Conservation (phyloP, 768 basidiomycete genomes). For the Pleurotus platypus region DNA sequence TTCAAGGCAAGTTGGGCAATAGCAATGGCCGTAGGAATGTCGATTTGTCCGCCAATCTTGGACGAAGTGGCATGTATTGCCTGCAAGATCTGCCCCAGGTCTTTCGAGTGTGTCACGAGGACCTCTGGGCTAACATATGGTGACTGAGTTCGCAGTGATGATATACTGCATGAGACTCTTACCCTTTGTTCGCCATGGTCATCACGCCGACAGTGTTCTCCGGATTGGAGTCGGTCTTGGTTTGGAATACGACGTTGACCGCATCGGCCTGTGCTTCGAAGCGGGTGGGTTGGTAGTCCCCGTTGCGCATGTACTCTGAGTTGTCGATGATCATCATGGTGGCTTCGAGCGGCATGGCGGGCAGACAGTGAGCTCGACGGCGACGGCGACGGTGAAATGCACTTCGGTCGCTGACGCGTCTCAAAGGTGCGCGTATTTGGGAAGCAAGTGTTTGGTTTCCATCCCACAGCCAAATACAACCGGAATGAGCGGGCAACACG, state of each 20-base stretch:
- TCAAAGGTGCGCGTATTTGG: neutral
- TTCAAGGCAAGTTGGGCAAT: constrained; percentile 96
- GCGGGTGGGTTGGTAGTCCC: constrained; percentile 83
- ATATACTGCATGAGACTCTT: constrained; percentile 19
- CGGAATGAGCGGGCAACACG: neutral
- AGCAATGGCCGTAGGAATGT: constrained; percentile 87
- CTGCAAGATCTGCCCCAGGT: constrained; percentile 86
- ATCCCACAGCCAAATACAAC: neutral
- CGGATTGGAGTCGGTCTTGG: constrained; percentile 94
- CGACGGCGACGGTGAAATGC: constrained; percentile 9
- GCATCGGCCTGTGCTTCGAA: constrained; percentile 92
- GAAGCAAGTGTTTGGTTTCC: neutral
- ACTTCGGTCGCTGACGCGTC: constrained; percentile 8
- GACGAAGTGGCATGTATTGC: constrained; percentile 69
- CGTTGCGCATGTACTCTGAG: constrained; percentile 96
- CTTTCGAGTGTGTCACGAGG: constrained; percentile 92
- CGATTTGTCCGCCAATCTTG: constrained; percentile 77
- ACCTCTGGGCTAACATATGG: constrained; percentile 74
- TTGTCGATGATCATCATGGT: constrained; percentile 98
- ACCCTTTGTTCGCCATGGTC: constrained; percentile 98
- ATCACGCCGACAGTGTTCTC: constrained; percentile 97
- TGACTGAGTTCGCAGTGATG: constrained; percentile 3
- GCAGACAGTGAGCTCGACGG: constrained; percentile 1
- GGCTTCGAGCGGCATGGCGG: constrained; percentile 92
- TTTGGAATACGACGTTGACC: constrained; percentile 83